Evolutionary conservation across 805 yeast species (phyloP), one percentile per base, ranked within the genome.

Genomic region (Kazachstania viticola): DNA sequence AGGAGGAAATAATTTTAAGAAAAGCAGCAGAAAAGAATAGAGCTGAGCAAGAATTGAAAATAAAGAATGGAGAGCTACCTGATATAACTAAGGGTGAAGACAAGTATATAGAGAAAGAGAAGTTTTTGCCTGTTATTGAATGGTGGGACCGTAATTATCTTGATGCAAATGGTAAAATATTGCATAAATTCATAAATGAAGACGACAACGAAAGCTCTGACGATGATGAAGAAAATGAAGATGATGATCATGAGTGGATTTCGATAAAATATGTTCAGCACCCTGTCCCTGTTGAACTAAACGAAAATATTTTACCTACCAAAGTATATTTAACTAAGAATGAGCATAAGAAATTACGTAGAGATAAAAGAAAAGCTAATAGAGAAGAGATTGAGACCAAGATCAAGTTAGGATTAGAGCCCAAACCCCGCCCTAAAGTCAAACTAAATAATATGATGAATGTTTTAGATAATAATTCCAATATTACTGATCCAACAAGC

Each of bases 401-500:
- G 28, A 76, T 87, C 16, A 69, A 75, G 35, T 60, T 82, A 4
- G 98, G 98, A 0, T 57, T 87, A 14, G 82, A 79, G 29, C 79
- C 94, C 0, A 79, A 94, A 4, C 95, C 95, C 0, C 79, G 79
- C 5, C 94, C 95, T 3, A 91, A 88, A 54, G 79, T 91, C 17
- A 82, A 79, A 46, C 61, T 84, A 27, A 72, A 79, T 27, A 91
- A 88, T 50, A 65, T 91, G 54, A 82, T 84, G 85, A 79, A 69
- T 44, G 94, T 84, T 0, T 61, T 80, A 30, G 58, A 52, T 35
- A 82, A 96, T 2, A 74, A 81, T 44, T 93, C 82, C 36, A 83
- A 91, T 5, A 79, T 87, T 29, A 65, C 70, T 37, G 94, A 91
- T 49, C 97, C 98, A 1, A 88, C 97, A 0, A 73, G 73, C 3